Base-by-base conservation (phyloP, 2,329 filamentous ascomycete species). In the Claviceps sp. region DNA sequence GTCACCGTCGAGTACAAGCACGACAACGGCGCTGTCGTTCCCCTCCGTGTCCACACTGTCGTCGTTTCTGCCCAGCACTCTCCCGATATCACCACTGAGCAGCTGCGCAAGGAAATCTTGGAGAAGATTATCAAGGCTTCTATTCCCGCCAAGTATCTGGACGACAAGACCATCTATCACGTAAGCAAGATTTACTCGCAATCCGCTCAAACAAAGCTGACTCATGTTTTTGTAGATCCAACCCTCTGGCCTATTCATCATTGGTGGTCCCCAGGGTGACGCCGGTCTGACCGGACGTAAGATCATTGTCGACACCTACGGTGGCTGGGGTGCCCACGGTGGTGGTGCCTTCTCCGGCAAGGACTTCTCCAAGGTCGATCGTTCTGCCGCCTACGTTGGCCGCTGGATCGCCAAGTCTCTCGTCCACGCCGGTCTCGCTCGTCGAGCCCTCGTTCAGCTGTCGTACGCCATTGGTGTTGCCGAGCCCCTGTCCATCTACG, bases 331-430 rank as follows among this genome's bases (percentile, higher is more conserved):
- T 77, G 93, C 93, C 64, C 93, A 98, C 81, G 93, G 93, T 80
- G 93, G 93, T 79, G 93, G 93, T 85, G 93, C 93, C 72, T 98
- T 98, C 86, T 97, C 93, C 65, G 93, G 93, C 67, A 98, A 98
- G 85, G 93, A 98, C 73, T 98, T 96, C 84, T 96, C 89, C 81
- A 98, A 98, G 83, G 93, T 98, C 74, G 93, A 98, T 71, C 88
- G 93, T 65, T 97, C 93, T 51, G 93, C 93, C 61, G 93, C 93
- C 67, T 98, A 98, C 77, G 84, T 97, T 62, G 90, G 81, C 62
- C 89, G 93, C 70, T 98, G 93, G 93, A 90, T 98, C 71, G 93
- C 93, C 76, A 98, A 98, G 82, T 98, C 93, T 43, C 82, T 98
- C 59, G 88, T 98, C 62, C 75, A 83, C 65, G 86, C 91, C 63